Evolutionary conservation across 257 asterid genomes (phyloP).

Genomic region (Eucommia ulmoides): DNA sequence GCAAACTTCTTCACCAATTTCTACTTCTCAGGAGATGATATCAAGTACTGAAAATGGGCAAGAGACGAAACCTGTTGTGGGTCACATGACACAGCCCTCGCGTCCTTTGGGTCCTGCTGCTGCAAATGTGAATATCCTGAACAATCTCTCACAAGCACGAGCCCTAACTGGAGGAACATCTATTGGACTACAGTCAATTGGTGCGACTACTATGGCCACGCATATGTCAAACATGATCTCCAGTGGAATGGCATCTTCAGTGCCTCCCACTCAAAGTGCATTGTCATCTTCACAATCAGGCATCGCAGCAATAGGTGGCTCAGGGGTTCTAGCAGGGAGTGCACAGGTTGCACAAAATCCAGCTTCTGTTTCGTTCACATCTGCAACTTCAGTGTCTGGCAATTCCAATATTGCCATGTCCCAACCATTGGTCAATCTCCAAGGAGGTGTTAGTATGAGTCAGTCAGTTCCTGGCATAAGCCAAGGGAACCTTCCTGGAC

Average conservation of each 20-base stretch:
- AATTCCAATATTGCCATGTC: slow-evolving; percentile 47
- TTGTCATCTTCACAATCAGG: slow-evolving; percentile 59
- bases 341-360: slow-evolving; percentile 44
- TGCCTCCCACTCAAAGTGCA: slow-evolving; percentile 59
- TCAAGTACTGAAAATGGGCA: slow-evolving; percentile 41
- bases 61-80: slow-evolving; percentile 65
- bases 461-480: slow-evolving; percentile 59
- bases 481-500: slow-evolving; percentile 52
- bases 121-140: slow-evolving; percentile 74
- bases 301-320: slow-evolving; percentile 39
- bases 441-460: slow-evolving; percentile 48
- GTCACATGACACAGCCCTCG: slow-evolving; percentile 35
- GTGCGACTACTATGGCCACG: slow-evolving; percentile 61
- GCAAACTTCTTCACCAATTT: slow-evolving; percentile 80
- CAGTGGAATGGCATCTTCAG: slow-evolving; percentile 68
- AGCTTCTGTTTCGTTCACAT: slow-evolving; percentile 46
- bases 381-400: slow-evolving; percentile 37
- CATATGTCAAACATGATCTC: slow-evolving; percentile 61
- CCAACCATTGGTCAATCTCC: slow-evolving; percentile 51
- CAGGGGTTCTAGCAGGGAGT: slow-evolving; percentile 44
- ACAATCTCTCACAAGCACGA: slow-evolving; percentile 80
- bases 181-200: slow-evolving; percentile 56
- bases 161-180: slow-evolving; percentile 72
- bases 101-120: slow-evolving; percentile 74
- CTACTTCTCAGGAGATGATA: slow-evolving; percentile 58